Base-by-base conservation (phyloP, 441 rosid genomes). In the Melastoma candidum region DNA sequence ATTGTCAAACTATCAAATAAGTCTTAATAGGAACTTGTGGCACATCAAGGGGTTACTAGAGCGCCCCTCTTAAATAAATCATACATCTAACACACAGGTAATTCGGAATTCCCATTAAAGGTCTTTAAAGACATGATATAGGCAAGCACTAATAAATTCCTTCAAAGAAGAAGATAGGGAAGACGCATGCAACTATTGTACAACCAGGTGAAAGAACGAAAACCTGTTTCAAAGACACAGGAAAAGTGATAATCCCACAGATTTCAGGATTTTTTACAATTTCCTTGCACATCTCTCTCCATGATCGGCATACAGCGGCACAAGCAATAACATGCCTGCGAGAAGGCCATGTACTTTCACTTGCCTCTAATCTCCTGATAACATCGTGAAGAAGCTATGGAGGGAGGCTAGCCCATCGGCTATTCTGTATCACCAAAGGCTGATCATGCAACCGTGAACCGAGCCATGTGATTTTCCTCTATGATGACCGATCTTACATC, bases 201-300 rank as follows among this genome's bases (percentile, higher is more conserved):
- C 25, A 53, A 27, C 41, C 26, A 26, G 46, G 44, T 39, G 46
- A 48, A 10, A 27, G 36, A 46, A n/a, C n/a, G 39, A 49, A 57
- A 25, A 87, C 98, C 88, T 87, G 98, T 74, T 92, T 92, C 22
- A 92, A 70, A 3, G 98, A 87, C 73, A 87, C 95, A 0, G 98
- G 96, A 47, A 92, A 92, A n/a, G 98, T 92, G 44, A 92, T 88
- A 76, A 81, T 87, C 59, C 96, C 98, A 0, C 77, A 81, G 54
- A 85, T 71, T 67, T 92, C 97, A 0, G 94, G 95, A 58, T 71
- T 82, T 58, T 64, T 76, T 25, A 92, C 98, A 55, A 92, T 84
- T 70, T 92, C 98, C 78, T 79, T 79, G 61, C 97, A 92, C 92
- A 88, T 85, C 50, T 82, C 90, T 65, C 95, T 88, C 98, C 98